Conservation (phyloP, 2,329 filamentous ascomycete species). For the Calonectria honghensis region DNA sequence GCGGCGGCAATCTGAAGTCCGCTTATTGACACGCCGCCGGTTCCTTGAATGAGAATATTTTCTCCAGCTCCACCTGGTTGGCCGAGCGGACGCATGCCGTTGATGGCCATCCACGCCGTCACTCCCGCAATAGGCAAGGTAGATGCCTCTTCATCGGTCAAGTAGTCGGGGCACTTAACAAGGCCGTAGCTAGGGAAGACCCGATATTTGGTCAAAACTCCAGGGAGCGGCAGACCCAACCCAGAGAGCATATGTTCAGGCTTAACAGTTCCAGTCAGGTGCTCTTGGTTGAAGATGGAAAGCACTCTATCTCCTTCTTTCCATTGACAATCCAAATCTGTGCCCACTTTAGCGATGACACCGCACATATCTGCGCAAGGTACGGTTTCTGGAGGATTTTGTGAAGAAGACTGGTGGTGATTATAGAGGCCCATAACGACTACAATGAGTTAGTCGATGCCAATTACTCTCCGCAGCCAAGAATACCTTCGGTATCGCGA, state of each 20-base stretch:
- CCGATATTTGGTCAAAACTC: conserved; percentile 75
- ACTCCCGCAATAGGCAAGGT: conserved; percentile 77
- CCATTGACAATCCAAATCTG: conserved; percentile 61
- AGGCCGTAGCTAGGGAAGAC: conserved; percentile 74
- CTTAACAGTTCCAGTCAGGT: conserved; percentile 75
- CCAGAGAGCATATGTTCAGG: conserved; percentile 73
- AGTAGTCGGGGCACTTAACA: conserved; percentile 73
- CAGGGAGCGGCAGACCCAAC: conserved; percentile 76
- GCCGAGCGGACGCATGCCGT: conserved; percentile 74
- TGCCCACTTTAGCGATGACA: conserved; percentile 67
- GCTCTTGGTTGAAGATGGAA: conserved; percentile 76
- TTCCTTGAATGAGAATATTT: conserved; percentile 72
- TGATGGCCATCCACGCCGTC: conserved; percentile 80
- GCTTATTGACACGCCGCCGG: conserved; percentile 70
- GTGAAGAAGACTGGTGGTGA: conserved; percentile 74
- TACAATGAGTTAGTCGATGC: conserved; percentile 52
- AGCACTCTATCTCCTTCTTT: conserved; percentile 78
- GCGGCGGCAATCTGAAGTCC: conserved; percentile 73
- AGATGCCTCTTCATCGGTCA: conserved; percentile 75
- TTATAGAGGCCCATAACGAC: conserved; percentile 80
- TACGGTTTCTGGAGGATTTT: conserved; percentile 67
- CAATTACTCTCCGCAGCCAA: too few species aligned
- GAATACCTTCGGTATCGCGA: conserved; percentile 69
- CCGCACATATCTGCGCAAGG: conserved; percentile 84
- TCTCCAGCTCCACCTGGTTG: conserved; percentile 59